These are phyloP conservation scores for Conoideocrella luteorostrata DNA, from an alignment of 2,329 filamentous ascomycete species.

Conservation along the genomic window DNA sequence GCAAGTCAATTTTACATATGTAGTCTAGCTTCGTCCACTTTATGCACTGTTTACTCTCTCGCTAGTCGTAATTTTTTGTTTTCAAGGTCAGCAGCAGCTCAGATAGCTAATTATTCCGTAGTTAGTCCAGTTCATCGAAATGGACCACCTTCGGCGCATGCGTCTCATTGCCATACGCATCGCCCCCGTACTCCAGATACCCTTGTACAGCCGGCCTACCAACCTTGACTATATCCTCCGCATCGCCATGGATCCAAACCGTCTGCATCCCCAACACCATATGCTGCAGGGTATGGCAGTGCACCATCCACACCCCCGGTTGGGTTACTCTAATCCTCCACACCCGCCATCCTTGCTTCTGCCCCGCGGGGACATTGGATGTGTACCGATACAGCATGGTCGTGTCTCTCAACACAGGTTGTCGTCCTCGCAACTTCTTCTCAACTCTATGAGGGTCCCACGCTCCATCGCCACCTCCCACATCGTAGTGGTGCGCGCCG, in stretches of 20 bases:
- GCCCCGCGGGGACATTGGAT: conserved; percentile 23
- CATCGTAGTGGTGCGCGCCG: conserved; percentile 11
- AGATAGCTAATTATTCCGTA: too few species aligned
- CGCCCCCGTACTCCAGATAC: conserved; percentile 39
- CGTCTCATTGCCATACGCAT: conserved; percentile 34
- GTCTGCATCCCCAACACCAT: conserved; percentile 43
- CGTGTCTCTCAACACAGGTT: conserved; percentile 35
- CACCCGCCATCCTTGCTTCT: conserved; percentile 50
- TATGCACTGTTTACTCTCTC: too few species aligned
- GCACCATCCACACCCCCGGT: conserved; percentile 53
- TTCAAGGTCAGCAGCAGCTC: too few species aligned
- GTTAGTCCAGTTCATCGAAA: too few species aligned
- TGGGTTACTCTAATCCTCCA: conserved; percentile 45
- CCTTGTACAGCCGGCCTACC: conserved; percentile 26
- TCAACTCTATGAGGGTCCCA: conserved; percentile 7
- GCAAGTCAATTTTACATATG: too few species aligned
- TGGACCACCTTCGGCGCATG: conserved; percentile 10
- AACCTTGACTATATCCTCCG: conserved; percentile 15
- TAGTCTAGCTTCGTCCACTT: too few species aligned
- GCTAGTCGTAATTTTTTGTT: too few species aligned
- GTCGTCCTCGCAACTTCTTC: conserved; percentile 5
- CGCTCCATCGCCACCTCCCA: conserved; percentile 11
- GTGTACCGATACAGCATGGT: conserved; percentile 52
- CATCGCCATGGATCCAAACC: conserved; percentile 21
- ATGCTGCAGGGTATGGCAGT: conserved; percentile 53